A percentile compares a stretch with the other conserved stretches of the same genome.
Conservation (phyloP, 2,329 filamentous ascomycete genomes). For the Arthrinium puccinioides region DNA sequence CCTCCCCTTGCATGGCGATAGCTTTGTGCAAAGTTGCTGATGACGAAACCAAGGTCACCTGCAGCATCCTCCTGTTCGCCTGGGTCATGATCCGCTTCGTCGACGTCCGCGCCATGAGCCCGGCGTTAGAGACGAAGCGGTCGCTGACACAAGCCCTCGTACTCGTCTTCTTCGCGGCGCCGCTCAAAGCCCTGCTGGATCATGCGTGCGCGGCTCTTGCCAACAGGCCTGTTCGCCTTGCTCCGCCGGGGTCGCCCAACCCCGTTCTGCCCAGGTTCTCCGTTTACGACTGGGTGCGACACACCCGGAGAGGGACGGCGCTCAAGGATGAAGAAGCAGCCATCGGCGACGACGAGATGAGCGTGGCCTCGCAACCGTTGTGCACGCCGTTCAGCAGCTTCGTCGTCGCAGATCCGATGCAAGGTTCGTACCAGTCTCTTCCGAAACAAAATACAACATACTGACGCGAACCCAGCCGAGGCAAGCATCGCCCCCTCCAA, state of each 20-base stretch:
- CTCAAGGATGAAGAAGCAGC: neutral
- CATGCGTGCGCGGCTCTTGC: conserved; percentile 3
- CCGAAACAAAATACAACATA: too few species aligned
- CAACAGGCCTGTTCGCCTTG: too few species aligned
- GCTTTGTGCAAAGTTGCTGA: too few species aligned
- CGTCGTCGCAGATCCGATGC: neutral
- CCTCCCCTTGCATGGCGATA: too few species aligned
- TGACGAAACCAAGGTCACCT: conserved; percentile 4
- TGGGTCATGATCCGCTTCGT: conserved; percentile 14
- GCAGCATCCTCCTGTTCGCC: conserved; percentile 9
- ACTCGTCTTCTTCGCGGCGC: conserved; percentile 12
- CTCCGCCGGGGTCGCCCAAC: neutral
- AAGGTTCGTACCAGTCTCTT: neutral
- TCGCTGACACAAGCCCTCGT: conserved; percentile 12
- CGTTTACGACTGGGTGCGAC: conserved; percentile 1
- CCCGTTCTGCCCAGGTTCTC: neutral
- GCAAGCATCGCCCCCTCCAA: neutral
- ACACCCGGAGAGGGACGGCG: neutral
- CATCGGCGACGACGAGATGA: neutral
- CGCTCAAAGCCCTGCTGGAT: conserved; percentile 10
- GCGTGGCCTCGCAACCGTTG: neutral
- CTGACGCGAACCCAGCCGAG: neutral
- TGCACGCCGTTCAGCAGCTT: neutral
- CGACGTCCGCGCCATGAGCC: conserved; percentile 9
- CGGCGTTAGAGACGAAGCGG: conserved; percentile 9